Conservation (phyloP, 139 green algal genomes). For the Nannochloris sp. region DNA sequence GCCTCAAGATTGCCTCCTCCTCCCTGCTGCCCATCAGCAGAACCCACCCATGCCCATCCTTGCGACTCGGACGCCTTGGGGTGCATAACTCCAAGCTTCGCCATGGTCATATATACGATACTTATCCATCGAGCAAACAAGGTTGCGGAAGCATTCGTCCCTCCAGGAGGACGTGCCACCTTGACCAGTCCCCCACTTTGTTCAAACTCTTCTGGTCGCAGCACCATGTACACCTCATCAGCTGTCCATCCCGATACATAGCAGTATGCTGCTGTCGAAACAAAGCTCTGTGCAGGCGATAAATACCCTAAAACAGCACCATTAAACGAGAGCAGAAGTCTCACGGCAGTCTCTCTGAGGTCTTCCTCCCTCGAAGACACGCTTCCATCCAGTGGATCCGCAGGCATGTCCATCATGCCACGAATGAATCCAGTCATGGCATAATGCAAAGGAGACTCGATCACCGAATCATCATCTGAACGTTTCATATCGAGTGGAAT, state of each 20-base stretch:
- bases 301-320: slow-evolving; percentile 35
- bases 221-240: slow-evolving; percentile 28
- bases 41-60: slow-evolving; percentile 23
- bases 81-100: slow-evolving; percentile 58
- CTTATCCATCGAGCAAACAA: slow-evolving; percentile 36
- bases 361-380: background rate
- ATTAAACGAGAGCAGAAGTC: slow-evolving; percentile 60
- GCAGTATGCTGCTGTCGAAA: slow-evolving; percentile 19
- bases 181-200: slow-evolving; percentile 10
- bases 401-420: background rate
- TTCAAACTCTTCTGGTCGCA: slow-evolving; percentile 31
- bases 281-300: slow-evolving; percentile 35
- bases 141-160: slow-evolving; percentile 7
- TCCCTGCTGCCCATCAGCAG: slow-evolving; percentile 14
- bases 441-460: no score
- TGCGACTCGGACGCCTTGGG: slow-evolving; percentile 9
- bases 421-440: slow-evolving; percentile 1
- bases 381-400: background rate
- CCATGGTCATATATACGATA: slow-evolving; percentile 47
- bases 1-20: slow-evolving; percentile 13
- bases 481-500: background rate
- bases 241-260: slow-evolving; percentile 35
- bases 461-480: no score
- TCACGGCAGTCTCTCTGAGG: slow-evolving; percentile 26
- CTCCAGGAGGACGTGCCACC: background rate